Evolutionary conservation across 2,329 filamentous ascomycete species (phyloP), one percentile per base, ranked within the genome.

Genomic region (Trichoderma pleuroti): DNA sequence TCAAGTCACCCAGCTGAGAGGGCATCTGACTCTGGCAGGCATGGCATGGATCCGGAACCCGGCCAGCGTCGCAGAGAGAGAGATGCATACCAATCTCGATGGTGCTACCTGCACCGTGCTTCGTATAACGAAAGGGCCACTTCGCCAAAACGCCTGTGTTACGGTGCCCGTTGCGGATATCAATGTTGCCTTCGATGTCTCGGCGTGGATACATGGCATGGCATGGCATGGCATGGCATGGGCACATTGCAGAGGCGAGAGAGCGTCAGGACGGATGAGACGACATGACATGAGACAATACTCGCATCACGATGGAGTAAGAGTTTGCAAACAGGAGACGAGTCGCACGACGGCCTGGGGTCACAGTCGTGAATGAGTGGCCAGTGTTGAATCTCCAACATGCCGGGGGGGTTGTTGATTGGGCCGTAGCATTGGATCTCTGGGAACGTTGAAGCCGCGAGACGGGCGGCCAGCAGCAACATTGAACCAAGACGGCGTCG

Each of bases 391-490:
- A 68, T 52, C 36, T 28, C 7, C 7, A 9, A n/a, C 34, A 32
- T 42, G n/a, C 46, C 30, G 21, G 21, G 63, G 63, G 63, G 59
- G 59, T 42, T 42, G 18, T 42, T 12, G 32, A n/a, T 36, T 24
- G 46, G 46, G 46, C 46, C 3, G n/a, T 52, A 52, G 36, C 42
- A 34, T n/a, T n/a, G n/a, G n/a, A n/a, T 5, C 36, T n/a, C 65
- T 68, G 65, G 26, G 26, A 60, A 68, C 65, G 54, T 68, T 68
- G 54, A 68, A 68, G 65, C 65, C 42, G 49, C n/a, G 18, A 54
- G 46, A 66, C 14, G 26, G 5, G 5, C 26, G 49, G 36, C 36
- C 60, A 32, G 60, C 60, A 62, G 26, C 36, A 32, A 63, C 14
- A 30, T 21, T 32, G 56, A 21, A 32, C 24, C 56, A 9, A 21